Evolutionary conservation across 1,284 basidiomycete species (phyloP), one percentile per base, ranked within the genome.

Genomic region (Amylostereum chailletii): DNA sequence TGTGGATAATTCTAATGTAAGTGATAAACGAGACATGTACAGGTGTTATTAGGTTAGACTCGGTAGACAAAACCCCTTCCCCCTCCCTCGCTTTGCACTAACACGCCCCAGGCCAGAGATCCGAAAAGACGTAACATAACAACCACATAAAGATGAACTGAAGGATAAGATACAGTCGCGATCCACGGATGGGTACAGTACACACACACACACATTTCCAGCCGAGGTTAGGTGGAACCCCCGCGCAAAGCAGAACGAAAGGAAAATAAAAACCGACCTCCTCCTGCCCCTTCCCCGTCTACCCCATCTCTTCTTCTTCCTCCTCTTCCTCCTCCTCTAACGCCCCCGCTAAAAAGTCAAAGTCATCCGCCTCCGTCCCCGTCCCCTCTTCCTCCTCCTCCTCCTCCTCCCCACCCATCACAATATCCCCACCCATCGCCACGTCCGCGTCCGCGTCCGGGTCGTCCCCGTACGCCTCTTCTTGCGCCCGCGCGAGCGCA

Each of bases 331-430:
- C 84, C 60, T 83, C 81, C 60, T 79, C 82, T 54, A 89, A 66
- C 59, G 85, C 86, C 32, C 81, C 72, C 11, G 85, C 80, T 30
- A 89, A 66, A 61, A 88, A 89, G 60, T 89, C 86, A 40, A 85
- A 82, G 36, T 82, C 81, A 11, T 68, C 67, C 19, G 61, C 65
- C 29, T 65, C 66, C 36, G 60, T 68, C 4, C 70, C 1, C 68
- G 72, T 1, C 67, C 71, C 34, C 68, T 67, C 63, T 34, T 71
- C 71, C 19, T 68, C 65, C 8, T 64, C 65, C 10, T 58, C 66
- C 7, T 63, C 60, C 5, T 57, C 63, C n/a, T 57, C 59, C 2
- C 56, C 59, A 37, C 56, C 52, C 48, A 47, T 45, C 43, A 50
- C 31, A 46, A 48, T 39, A 19, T 19, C 19, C 19, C 19, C 19